Base-by-base conservation (phyloP, 768 basidiomycete genomes). In the Baorangia bicolor region DNA sequence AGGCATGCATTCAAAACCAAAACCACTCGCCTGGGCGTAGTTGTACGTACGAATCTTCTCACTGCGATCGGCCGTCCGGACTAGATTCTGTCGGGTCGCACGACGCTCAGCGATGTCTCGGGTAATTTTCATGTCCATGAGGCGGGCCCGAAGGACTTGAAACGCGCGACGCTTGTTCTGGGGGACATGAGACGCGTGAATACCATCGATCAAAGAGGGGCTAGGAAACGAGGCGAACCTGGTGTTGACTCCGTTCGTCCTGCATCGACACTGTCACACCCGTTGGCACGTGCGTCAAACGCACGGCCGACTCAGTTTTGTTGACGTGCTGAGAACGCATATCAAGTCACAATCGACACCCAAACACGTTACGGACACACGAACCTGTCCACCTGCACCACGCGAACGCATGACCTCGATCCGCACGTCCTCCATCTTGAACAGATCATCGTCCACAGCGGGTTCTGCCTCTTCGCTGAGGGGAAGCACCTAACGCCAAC, bases 41-140 rank as follows among this genome's bases (percentile, higher is more conserved):
- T 96, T 97, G 72, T 97, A 98, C 4, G 96, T 98, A 58, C 96
- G 77, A 55, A 98, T 90, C 69, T 98, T 98, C 67, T 98, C 94
- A 61, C 91, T 92, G 23, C 96, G 77, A 66, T 95, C 94, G 2
- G 86, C 86, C 0, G 87, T 85, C 38, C 84, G 82, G 11, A 98
- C 87, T 4, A 97, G 85, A 56, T 75, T 86, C 30, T 84, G 78
- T 14, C 94, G 78, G 5, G 80, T 80, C 0, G 83, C 83, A n/a
- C 93, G 85, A 7, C 86, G 83, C 54, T 84, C 81, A 6, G 83
- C 82, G 41, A 88, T 81, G 10, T 94, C 89, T 39, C 79, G 79
- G 1, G 75, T 79, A 20, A 96, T 74, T 65, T 88, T 92, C 21
- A 80, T 76, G 64, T 94, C 93, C 76, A 96, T 82, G n/a, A 98